Evolutionary conservation across 495 filamentous ascomycete genomes (phyloP), one percentile per base, ranked within the genome.

Genomic region (Opeltia flavorubescens): DNA sequence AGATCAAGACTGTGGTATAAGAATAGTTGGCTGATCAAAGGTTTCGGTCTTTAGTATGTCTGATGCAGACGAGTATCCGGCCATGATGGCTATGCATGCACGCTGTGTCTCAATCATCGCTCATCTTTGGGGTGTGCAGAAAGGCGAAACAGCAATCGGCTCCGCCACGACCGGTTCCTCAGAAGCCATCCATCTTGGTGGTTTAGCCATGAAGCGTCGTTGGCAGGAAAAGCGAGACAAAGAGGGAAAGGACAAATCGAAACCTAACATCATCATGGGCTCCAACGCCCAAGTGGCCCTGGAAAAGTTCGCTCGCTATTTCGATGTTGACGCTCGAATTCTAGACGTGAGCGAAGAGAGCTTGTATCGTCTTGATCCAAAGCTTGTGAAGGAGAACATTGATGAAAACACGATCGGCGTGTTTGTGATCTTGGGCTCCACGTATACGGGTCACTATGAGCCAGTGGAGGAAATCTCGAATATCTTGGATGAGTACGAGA

Each of bases 381-480:
- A 77, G 9, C 55, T 77, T 30, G 75, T 86, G 2, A 70, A 66
- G 48, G 53, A 84, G 50, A 84, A 76, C 41, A 66, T 86, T 28
- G 81, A 86, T 51, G 81, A 86, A 59, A 85, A 87, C 45, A 86
- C 83, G 0, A 86, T 86, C 52, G 83, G 83, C 4, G 62, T 87
- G 3, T 87, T 86, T 58, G 77, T 81, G 2, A 87, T 85, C 41
- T 50, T 86, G 24, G 83, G 83, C 11, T 76, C 69, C 44, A 87
- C 83, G 0, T 86, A 86, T 46, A 86, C 83, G 0, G 82, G 83
- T 0, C 82, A 86, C 49, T 86, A 76, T 49, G 81, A 87, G 62
- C 83, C 82, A 0, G 82, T 86, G 1, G 75, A 84, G 51, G 71
- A 81, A 55, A 67, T 86, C 4, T 72, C 72, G 8, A 66, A 75